Evolutionary conservation across 352 stramenopile genomes (phyloP).

Genomic region (Aphanomyces invadans): DNA sequence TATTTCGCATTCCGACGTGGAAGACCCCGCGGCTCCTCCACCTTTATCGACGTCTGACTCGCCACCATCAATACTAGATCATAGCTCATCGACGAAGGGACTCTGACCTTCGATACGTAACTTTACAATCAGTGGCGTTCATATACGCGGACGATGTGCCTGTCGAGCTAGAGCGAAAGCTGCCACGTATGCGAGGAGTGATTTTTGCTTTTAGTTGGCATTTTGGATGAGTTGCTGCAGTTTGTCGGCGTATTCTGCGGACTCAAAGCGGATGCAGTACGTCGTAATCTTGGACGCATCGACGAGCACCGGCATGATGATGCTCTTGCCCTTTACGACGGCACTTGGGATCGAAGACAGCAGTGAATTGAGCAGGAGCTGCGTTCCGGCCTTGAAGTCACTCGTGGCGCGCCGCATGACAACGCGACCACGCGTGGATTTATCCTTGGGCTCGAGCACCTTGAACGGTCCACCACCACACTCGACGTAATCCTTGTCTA

Average conservation of each 20-base stretch:
- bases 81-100: too few relatives aligned
- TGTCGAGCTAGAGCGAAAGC: neutral
- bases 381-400: slow-evolving; percentile 24
- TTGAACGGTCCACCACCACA: slow-evolving; percentile 19
- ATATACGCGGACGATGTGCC: too few relatives aligned
- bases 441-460: slow-evolving; percentile 12
- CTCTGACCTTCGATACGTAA: too few relatives aligned
- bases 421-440: neutral
- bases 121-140: too few relatives aligned
- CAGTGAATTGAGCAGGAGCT: slow-evolving; percentile 18
- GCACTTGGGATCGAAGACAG: slow-evolving; percentile 7
- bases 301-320: slow-evolving; percentile 7
- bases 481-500: slow-evolving; percentile 21
- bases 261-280: slow-evolving; percentile 13
- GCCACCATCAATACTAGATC: too few relatives aligned
- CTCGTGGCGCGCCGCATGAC: slow-evolving; percentile 24
- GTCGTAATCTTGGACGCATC: slow-evolving; percentile 1
- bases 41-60: too few relatives aligned
- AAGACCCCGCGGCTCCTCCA: neutral
- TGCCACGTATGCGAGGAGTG: too few relatives aligned
- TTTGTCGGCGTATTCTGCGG: slow-evolving; percentile 10
- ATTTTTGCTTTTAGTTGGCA: neutral
- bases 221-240: slow-evolving; percentile 5
- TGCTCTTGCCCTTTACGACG: slow-evolving; percentile 12
- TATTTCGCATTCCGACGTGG: neutral